Evolutionary conservation across 345 rosid species (phyloP).

Genomic region (Rhodamnia rubescens): DNA sequence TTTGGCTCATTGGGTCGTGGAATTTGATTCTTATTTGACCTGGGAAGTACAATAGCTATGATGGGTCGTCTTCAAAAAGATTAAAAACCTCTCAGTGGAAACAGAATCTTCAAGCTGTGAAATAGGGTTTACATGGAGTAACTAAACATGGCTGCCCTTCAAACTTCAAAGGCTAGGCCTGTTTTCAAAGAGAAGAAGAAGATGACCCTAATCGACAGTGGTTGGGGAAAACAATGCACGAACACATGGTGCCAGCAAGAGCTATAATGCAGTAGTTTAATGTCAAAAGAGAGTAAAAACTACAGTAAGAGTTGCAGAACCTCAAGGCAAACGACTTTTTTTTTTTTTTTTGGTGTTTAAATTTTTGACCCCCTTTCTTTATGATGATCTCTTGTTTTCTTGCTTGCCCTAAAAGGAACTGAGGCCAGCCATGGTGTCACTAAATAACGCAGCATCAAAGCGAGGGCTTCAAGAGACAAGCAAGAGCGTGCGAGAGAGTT

Average conservation of each 20-base stretch:
- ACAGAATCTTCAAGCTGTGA: background rate
- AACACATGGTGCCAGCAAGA: conserved; percentile 41
- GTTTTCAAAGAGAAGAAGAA: background rate
- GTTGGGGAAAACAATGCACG: conserved; percentile 74
- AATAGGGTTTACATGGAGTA: background rate
- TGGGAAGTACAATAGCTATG: background rate
- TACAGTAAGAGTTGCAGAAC: conserved; percentile 33
- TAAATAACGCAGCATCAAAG: background rate
- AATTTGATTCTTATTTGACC: background rate
- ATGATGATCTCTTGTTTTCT: conserved; percentile 18
- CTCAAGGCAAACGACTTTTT: conserved; percentile 48
- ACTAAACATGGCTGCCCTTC: conserved; percentile 20
- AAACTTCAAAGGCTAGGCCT: conserved; percentile 14
- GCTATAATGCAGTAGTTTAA: background rate
- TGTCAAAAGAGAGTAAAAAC: background rate
- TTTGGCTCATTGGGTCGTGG: background rate
- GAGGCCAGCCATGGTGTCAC: background rate
- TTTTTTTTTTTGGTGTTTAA: background rate
- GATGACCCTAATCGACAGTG: conserved; percentile 24
- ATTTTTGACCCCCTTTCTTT: conserved; percentile 2
- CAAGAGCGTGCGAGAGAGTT: conserved; percentile 16
- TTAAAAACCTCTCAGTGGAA: background rate
- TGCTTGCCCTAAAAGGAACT: conserved; percentile 39
- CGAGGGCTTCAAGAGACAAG: background rate
- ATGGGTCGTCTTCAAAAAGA: background rate